Conservation (phyloP, 805 yeast genomes). For the Grigorovia jiainica region DNA sequence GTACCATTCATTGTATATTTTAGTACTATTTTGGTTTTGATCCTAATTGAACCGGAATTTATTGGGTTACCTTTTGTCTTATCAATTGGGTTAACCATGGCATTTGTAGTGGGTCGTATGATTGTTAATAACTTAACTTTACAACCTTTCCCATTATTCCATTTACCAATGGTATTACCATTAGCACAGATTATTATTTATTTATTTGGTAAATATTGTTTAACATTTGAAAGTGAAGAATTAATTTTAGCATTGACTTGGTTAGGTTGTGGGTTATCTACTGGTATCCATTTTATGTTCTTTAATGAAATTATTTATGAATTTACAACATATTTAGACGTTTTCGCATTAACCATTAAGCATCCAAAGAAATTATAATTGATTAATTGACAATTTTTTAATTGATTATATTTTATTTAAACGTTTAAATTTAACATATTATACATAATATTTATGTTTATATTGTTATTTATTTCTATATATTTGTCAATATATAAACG, state of each 20-base stretch:
- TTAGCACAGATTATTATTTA: slow-evolving; percentile 34
- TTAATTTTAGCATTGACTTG: slow-evolving; percentile 47
- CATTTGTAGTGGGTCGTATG: slow-evolving; percentile 83
- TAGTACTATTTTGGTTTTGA: slow-evolving; percentile 38
- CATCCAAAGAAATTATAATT: slow-evolving; percentile 47
- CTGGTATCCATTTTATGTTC: slow-evolving; percentile 63
- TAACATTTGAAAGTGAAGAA: slow-evolving; percentile 29
- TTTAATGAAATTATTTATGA: slow-evolving; percentile 72
- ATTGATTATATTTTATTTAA: background rate
- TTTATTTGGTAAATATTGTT: slow-evolving; percentile 19
- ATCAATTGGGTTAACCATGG: slow-evolving; percentile 67
- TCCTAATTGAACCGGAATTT: slow-evolving; percentile 41
- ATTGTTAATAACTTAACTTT: slow-evolving; percentile 78
- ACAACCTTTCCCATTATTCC: slow-evolving; percentile 66
- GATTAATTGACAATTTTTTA: background rate
- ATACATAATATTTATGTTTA: background rate
- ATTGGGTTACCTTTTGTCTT: slow-evolving; percentile 50
- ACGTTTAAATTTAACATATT: background rate
- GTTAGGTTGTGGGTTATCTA: slow-evolving; percentile 57
- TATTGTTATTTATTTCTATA: background rate
- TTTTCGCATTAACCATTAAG: slow-evolving; percentile 77
- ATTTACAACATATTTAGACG: slow-evolving; percentile 76
- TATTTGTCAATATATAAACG: background rate
- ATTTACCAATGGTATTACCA: slow-evolving; percentile 67
- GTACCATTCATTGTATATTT: slow-evolving; percentile 62